Evolutionary conservation across 306 rosid species (phyloP).

Genomic region (Oxytropis ochrocephala): DNA sequence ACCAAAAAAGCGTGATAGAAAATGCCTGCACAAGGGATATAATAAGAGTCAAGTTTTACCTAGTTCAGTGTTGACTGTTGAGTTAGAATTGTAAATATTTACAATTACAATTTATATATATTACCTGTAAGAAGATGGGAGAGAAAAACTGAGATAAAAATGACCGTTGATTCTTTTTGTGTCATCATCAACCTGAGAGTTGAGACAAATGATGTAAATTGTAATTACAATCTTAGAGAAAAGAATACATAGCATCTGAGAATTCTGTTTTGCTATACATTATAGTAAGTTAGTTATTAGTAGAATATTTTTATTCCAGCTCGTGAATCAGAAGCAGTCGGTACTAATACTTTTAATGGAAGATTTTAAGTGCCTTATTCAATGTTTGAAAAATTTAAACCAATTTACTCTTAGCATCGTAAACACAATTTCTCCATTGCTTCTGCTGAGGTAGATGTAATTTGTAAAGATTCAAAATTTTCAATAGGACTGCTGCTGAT

Average conservation of each 20-base stretch:
- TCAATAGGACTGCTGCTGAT: too few species aligned
- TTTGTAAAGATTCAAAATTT: too few species aligned
- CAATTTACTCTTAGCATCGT: background rate
- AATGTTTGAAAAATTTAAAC: background rate
- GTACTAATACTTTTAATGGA: background rate
- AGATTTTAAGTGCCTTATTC: background rate
- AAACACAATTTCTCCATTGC: background rate
- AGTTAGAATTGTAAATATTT: background rate
- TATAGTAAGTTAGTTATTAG: conserved; percentile 1
- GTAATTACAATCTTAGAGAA: conserved; percentile 1
- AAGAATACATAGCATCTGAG: background rate
- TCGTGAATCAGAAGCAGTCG: background rate
- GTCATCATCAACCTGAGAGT: conserved; percentile 60
- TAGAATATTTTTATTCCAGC: background rate
- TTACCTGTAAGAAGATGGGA: conserved; percentile 75
- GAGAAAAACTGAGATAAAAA: conserved; percentile 66
- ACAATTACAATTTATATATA: background rate
- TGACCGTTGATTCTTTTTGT: conserved; percentile 50
- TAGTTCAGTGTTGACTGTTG: background rate
- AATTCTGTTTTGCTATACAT: background rate
- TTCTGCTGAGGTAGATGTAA: too few species aligned
- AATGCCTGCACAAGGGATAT: conserved; percentile 57
- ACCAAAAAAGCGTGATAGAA: conserved; percentile 90
- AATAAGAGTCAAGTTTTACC: conserved; percentile 15
- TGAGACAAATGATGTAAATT: background rate